phyloP scores from a whole-genome alignment of 805 yeast genomes.

The Teunomyces gatunensis region DNA sequence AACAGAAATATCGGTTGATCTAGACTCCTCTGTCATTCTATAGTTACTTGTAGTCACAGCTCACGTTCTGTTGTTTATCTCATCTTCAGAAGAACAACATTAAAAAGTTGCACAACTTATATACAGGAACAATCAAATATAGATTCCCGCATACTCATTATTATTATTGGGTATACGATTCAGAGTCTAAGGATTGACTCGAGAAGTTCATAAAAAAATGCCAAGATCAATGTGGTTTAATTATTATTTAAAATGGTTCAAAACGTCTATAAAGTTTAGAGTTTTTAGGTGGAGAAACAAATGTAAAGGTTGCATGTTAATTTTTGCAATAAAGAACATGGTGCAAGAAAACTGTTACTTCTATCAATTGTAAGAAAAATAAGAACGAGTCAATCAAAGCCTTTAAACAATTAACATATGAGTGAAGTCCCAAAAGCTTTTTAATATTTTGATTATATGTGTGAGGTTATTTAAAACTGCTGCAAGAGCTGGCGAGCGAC shows the following conservation, averaged over 20 bases:
- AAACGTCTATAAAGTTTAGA: background rate
- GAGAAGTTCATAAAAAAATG: background rate
- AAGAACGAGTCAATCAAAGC: too few species aligned
- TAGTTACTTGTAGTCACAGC: background rate
- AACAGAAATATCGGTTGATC: background rate
- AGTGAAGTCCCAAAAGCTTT: too few species aligned
- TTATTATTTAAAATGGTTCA: background rate
- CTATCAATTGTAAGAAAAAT: too few species aligned
- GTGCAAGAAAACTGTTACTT: too few species aligned
- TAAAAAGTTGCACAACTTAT: background rate
- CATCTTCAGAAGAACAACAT: background rate
- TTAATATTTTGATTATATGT: too few species aligned
- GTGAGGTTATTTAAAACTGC: background rate
- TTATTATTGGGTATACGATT: background rate
- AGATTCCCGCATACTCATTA: background rate
- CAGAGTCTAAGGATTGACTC: background rate
- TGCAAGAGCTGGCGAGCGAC: background rate
- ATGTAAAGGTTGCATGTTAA: too few species aligned
- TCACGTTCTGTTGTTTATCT: conserved; percentile 3
- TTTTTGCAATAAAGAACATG: too few species aligned
- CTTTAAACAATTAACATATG: too few species aligned
- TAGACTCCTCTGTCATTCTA: conserved; percentile 2
- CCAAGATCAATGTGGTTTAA: too few species aligned
- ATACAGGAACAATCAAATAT: background rate
- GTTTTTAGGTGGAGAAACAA: background rate